phyloP scores from a whole-genome alignment of 257 asterid species.

The Cynanchum wilfordii region DNA sequence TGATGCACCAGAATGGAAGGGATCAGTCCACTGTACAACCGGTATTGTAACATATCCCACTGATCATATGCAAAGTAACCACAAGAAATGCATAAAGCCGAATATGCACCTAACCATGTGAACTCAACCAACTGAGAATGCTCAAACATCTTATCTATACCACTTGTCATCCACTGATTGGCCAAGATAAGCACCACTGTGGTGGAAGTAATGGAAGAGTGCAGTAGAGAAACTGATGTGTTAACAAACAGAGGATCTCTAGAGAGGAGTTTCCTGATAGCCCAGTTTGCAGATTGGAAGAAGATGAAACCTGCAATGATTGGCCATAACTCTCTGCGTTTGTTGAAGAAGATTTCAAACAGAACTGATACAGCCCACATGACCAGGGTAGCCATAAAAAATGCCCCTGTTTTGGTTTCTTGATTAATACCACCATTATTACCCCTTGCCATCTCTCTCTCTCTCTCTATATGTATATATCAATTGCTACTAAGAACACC shows the following conservation, averaged over 20 bases:
- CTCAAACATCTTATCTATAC: constrained; percentile 53
- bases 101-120: constrained; percentile 76
- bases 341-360: constrained; percentile 64
- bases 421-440: constrained; percentile 5
- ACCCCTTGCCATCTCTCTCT: constrained; percentile 20
- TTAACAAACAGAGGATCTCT: constrained; percentile 78
- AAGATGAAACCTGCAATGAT: constrained; percentile 56
- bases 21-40: constrained; percentile 63
- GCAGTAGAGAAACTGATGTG: constrained; percentile 86
- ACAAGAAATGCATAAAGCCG: constrained; percentile 68
- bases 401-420: constrained; percentile 37
- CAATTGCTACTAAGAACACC: not conserved
- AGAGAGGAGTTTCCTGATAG: constrained; percentile 46
- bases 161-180: constrained; percentile 44
- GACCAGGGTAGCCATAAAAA: constrained; percentile 71
- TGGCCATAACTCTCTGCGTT: constrained; percentile 52
- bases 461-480: too few species aligned
- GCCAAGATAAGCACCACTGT: constrained; percentile 52
- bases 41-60: constrained; percentile 69
- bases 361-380: constrained; percentile 76
- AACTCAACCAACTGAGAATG: constrained; percentile 67
- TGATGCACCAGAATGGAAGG: constrained; percentile 85
- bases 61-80: constrained; percentile 98
- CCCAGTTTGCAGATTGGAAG: constrained; percentile 70
- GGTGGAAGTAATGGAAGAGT: constrained; percentile 68